phyloP scores from a whole-genome alignment of 31 red algal genomes.

The Endocladia muricata region DNA sequence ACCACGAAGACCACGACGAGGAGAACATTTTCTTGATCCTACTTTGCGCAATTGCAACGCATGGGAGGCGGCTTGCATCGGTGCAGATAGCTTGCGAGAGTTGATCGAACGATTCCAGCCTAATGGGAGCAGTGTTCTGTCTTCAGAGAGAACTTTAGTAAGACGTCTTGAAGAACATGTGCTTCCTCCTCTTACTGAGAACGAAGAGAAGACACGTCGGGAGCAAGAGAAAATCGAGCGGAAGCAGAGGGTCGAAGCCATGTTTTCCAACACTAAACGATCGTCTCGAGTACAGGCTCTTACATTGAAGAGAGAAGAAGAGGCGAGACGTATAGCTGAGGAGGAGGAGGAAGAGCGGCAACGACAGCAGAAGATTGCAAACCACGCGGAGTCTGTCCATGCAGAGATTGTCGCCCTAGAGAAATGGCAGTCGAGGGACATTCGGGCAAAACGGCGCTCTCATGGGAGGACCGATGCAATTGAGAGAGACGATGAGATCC shows the following conservation, averaged over 20 bases:
- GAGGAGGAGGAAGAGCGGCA: slow-evolving; percentile 31
- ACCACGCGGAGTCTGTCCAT: background rate
- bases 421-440: slow-evolving; percentile 20
- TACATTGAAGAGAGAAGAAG: slow-evolving; percentile 25
- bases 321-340: slow-evolving; percentile 29
- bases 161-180: slow-evolving; percentile 18
- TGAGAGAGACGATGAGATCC: slow-evolving; percentile 40
- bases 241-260: slow-evolving; percentile 16
- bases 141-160: slow-evolving; percentile 25
- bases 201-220: slow-evolving; percentile 32
- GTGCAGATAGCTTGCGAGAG: slow-evolving; percentile 17
- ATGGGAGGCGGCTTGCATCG: slow-evolving; percentile 41
- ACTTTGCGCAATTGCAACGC: slow-evolving; percentile 29
- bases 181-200: slow-evolving; percentile 34
- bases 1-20: slow-evolving; percentile 44
- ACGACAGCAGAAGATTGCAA: slow-evolving; percentile 1
- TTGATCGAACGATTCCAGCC: slow-evolving; percentile 33
- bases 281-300: slow-evolving; percentile 58
- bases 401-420: background rate
- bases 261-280: slow-evolving; percentile 41
- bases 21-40: slow-evolving; percentile 27
- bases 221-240: slow-evolving; percentile 20
- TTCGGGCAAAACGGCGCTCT: background rate
- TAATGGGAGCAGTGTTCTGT: background rate
- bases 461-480: slow-evolving; percentile 19